Base-by-base conservation (phyloP, 2,329 filamentous ascomycete genomes). In the Dryadomyces sulphureus region DNA sequence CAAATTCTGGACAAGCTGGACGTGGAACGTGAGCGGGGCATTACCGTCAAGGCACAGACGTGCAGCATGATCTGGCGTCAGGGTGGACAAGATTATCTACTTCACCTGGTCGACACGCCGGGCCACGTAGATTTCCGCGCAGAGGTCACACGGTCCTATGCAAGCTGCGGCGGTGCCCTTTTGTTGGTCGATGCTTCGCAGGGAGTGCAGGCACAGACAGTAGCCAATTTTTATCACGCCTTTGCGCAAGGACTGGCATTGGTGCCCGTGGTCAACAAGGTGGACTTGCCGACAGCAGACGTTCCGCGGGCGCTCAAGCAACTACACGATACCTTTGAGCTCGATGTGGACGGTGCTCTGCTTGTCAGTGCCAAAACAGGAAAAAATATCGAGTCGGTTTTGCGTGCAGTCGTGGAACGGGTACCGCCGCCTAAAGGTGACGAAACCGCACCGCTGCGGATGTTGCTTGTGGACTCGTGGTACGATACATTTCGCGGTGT, bases 1-100 rank as follows among this genome's bases (percentile, higher is more conserved):
- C 92, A 98, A 69, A 86, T 96, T 51, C 70, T 98, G 52, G 92
- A 98, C 65, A 95, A 94, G 62, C 76, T 98, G 32, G 92, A 98
- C 60, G 92, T 98, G 46, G 92, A 98, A 66, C 75, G 92, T 44
- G 88, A 96, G 64, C 78, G 92, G 35, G 92, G 92, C 50, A 98
- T 98, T 61, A 98, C 92, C 0, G 92, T 98, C 61, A 98, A 98
- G 69, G 92, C 92, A 46, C 92, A 98, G 68, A 96, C 92, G 48
- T 96, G 92, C 65, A 92, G 83, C 47, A 98, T 98, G 92, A 75
- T 98, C 45, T 94, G 95, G 68, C 87, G 83, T 24, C 71, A 94
- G 65, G 69, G 82, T 17, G 89, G 84, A 16, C 68, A 83, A 27
- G 92, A 98, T 62, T 96, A 96, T 60, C 73, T 98, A 47, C 71